Base-by-base conservation (phyloP, 139 green algal species). In the Chlamydomonas schloesseri region DNA sequence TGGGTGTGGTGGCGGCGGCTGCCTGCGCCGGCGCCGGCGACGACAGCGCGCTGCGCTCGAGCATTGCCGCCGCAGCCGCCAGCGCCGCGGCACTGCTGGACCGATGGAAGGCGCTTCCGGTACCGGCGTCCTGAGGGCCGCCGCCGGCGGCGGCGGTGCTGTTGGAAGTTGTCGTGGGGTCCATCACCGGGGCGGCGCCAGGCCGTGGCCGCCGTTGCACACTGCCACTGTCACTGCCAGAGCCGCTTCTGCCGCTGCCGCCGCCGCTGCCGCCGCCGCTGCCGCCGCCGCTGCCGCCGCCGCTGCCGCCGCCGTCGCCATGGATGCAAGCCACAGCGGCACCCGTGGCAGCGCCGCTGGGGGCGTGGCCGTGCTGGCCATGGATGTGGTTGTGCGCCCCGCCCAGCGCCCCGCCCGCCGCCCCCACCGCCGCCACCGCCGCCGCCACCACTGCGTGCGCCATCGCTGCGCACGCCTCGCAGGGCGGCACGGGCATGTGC, bases 41-140 rank as follows among this genome's bases (percentile, higher is more conserved):
- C n/a, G 71, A 14, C 42, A 24, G 42, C 24, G 26, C 26, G 20
- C 71, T 21, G 26, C 71, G 26, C 28, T n/a, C 26, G 13, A 70
- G 21, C 58, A 82, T 58, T 4, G 23, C 34, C 13, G 76, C 62
- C 13, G 76, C 76, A 9, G 76, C 76, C 3, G 76, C 76, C 20
- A 83, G 62, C 58, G 76, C 76, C 28, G 76, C 76, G 14, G 62
- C 62, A 62, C 76, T 83, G 76, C 37, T 73, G 29, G 60, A 83
- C 4, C 76, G 76, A 3, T n/a, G 33, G n/a, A 69, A 50, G 55
- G n/a, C 29, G 17, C 64, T 6, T 1, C n/a, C 62, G 55, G 18
- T 11, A 17, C 11, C 29, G 5, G 26, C 13, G n/a, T 17, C 37
- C 14, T 37, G 34, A 4, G 26, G 21, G 31, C 15, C 18, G 14